Conservation (phyloP, 495 filamentous ascomycete species). For the Clavariopsis aquatica region DNA sequence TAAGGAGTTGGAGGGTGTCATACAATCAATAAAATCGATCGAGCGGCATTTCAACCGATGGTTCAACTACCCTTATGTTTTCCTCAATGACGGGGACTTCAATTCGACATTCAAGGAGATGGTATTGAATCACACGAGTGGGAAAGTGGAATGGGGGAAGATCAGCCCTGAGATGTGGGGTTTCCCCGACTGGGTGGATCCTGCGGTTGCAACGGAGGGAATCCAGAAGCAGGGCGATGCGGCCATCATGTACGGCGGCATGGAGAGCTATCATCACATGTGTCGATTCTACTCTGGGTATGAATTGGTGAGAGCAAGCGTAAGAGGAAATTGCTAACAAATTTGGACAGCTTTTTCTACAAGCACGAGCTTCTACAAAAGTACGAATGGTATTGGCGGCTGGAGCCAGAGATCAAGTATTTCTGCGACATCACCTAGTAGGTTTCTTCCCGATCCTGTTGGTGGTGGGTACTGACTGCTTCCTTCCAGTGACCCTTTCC, state of each 20-base stretch:
- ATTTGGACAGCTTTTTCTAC: conserved; percentile 77
- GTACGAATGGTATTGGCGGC: conserved; percentile 99
- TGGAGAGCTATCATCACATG: conserved; percentile 95
- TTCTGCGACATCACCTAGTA: conserved; percentile 99
- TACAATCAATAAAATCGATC: conserved; percentile 95
- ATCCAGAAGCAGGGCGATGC: conserved; percentile 94
- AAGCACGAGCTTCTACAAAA: conserved; percentile 93
- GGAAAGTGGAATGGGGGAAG: conserved; percentile 87
- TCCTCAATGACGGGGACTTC: conserved; percentile 97
- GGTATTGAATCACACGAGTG: conserved; percentile 85
- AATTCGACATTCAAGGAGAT: conserved; percentile 87
- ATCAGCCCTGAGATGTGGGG: conserved; percentile 93
- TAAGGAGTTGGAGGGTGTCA: conserved; percentile 93
- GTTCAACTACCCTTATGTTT: conserved; percentile 99
- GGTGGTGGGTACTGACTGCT: conserved; percentile 43
- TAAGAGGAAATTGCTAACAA: no score
- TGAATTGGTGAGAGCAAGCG: no score
- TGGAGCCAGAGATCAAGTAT: conserved; percentile 99
- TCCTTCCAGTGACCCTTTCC: conserved; percentile 79
- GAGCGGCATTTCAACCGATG: conserved; percentile 99
- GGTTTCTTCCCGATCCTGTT: conserved; percentile 35
- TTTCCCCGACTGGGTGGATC: conserved; percentile 94
- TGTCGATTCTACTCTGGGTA: conserved; percentile 95
- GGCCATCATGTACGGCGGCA: conserved; percentile 99
- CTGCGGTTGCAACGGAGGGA: conserved; percentile 89